Conservation (phyloP, 176 grass and related monocot species). For the Elymus sibiricus region DNA sequence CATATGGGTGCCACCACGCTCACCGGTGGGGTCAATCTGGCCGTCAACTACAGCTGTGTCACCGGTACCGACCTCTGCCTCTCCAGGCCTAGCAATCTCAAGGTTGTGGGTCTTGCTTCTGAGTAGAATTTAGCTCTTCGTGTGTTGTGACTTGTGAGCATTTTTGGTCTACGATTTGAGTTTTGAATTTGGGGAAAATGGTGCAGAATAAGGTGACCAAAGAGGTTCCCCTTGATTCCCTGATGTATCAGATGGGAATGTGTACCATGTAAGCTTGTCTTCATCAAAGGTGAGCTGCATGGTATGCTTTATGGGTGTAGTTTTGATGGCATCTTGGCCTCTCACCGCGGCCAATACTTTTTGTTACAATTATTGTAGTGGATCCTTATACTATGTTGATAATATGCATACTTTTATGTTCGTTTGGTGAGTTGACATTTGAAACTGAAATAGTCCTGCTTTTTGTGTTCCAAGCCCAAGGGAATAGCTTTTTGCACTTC, state of each 20-base stretch:
- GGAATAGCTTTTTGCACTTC: slow-evolving; percentile 54
- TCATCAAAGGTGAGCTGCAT: slow-evolving; percentile 50
- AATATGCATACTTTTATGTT: no score
- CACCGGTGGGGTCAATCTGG: no score
- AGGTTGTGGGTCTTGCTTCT: no score
- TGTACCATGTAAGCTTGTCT: slow-evolving; percentile 83
- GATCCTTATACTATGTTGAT: no score
- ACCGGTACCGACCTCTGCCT: no score
- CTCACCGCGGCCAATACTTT: no score
- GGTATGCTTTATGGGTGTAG: slow-evolving; percentile 70
- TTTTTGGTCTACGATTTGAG: no score
- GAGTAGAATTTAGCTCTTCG: no score
- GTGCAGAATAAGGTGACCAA: slow-evolving; percentile 63
- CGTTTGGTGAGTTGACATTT: not conserved
- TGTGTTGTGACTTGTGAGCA: no score
- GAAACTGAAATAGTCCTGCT: not conserved
- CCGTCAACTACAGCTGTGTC: no score
- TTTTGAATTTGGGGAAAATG: not conserved
- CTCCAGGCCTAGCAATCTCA: no score
- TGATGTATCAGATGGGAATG: slow-evolving; percentile 56
- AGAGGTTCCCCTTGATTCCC: slow-evolving; percentile 53
- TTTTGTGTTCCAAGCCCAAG: slow-evolving; percentile 37
- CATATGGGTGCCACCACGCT: no score
- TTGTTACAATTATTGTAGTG: slow-evolving; percentile 51
- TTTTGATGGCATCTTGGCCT: slow-evolving; percentile 67